Percentiles rank a stretch among this genome's conserved stretches.
These are phyloP conservation scores for Tulasnella sp. DNA, from an alignment of 768 basidiomycete genomes.

Conservation along the genomic window DNA sequence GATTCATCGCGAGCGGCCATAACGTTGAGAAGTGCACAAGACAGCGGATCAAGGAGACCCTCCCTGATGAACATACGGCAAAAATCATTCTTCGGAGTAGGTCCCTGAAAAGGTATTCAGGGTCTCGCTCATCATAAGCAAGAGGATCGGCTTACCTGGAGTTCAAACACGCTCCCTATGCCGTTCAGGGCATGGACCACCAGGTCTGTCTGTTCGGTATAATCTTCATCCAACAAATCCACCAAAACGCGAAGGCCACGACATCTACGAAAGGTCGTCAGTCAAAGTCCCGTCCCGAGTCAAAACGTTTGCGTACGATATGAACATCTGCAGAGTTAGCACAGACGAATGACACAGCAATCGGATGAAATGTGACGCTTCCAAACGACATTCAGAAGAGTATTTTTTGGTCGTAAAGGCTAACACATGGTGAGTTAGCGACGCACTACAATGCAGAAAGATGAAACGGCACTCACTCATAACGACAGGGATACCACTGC, in stretches of 20 bases:
- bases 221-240: slow-evolving; percentile 93
- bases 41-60: slow-evolving; percentile 84
- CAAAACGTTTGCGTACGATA: slow-evolving; percentile 51
- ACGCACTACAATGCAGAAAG: too few species aligned
- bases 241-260: slow-evolving; percentile 91
- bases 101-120: slow-evolving; percentile 43
- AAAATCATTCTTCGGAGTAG: slow-evolving; percentile 96
- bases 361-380: slow-evolving; percentile 90
- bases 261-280: slow-evolving; percentile 41
- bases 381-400: slow-evolving; percentile 82
- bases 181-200: slow-evolving; percentile 90
- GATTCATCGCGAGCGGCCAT: slow-evolving; percentile 52
- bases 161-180: slow-evolving; percentile 88
- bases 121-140: background rate
- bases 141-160: slow-evolving; percentile 28
- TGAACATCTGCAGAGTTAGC: slow-evolving; percentile 95
- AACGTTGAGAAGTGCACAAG: slow-evolving; percentile 78
- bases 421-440: slow-evolving; percentile 25
- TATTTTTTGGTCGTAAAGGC: slow-evolving; percentile 92
- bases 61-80: slow-evolving; percentile 97
- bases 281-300: background rate
- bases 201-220: slow-evolving; percentile 78
- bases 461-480: slow-evolving; percentile 62
- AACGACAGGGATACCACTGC: slow-evolving; percentile 86
- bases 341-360: slow-evolving; percentile 86